Base-by-base conservation (phyloP, 768 basidiomycete genomes). In the Xerocomus spinulosus region DNA sequence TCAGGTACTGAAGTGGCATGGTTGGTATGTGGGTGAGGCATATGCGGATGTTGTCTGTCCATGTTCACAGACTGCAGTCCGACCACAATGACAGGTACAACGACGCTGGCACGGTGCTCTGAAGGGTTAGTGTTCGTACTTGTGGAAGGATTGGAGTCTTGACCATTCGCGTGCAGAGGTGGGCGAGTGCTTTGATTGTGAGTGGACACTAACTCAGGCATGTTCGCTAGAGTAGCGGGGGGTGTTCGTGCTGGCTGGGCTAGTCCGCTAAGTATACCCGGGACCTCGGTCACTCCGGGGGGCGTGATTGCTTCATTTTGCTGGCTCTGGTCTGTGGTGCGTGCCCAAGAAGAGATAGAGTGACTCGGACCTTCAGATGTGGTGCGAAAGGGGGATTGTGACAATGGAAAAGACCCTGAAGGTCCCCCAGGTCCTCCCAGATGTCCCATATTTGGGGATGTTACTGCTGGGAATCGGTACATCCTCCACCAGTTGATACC, bases 1-100 rank as follows among this genome's bases (percentile, higher is more conserved):
- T 55, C 58, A 13, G 56, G 60, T 4, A 47, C 42, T 48, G 59
- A 42, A 26, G 54, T 32, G 4, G 48, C 8, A 21, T 46, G 55
- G 39, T 58, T 45, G 14, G 32, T 36, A 3, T 46, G 47, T 17
- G 54, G 49, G 37, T 55, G 58, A 44, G 55, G 51, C 21, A 38
- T 42, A 23, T 52, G 52, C 46, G 61, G 62, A 45, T 46, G 66
- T 20, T 66, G 68, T 50, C 69, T 65, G 48, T 72, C 73, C 55
- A 74, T 66, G 58, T 78, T 77, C 26, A 89, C 85, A 49, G 83
- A 85, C 66, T 89, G 88, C 37, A 91, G 68, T 9, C 88, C 88
- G 23, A 91, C 87, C 46, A 91, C 82, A 51, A 91, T 88, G 51
- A 91, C 86, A 17, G 88, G 88, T 13, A 90, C 80, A 29, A 90